These are phyloP conservation scores for Mucor mucedo DNA, from an alignment of 371 early-diverging fungal species.

Conservation along the genomic window DNA sequence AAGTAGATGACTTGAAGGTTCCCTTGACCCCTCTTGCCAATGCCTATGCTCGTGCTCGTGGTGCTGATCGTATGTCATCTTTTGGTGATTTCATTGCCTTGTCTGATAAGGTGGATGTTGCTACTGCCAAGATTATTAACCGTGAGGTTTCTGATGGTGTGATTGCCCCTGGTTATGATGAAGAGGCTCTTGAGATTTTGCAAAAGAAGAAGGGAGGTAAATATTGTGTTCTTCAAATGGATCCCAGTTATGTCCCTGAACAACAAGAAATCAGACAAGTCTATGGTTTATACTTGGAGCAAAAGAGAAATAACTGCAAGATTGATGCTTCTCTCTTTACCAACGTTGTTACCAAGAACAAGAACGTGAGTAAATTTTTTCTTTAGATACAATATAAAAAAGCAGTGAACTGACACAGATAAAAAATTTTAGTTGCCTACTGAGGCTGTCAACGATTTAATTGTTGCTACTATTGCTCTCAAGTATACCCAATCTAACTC, in stretches of 20 bases:
- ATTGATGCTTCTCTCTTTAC: conserved; percentile 78
- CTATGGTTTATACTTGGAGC: conserved; percentile 89
- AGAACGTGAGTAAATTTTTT: conserved; percentile 32
- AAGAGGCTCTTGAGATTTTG: conserved; percentile 89
- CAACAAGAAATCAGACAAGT: conserved; percentile 90
- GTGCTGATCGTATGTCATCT: conserved; percentile 97
- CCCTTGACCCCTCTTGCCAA: conserved; percentile 77
- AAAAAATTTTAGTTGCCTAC: conserved; percentile 57
- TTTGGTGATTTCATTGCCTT: conserved; percentile 98
- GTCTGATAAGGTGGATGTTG: conserved; percentile 85
- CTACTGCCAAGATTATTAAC: conserved; percentile 94
- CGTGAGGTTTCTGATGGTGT: conserved; percentile 97
- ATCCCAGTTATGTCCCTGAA: conserved; percentile 86
- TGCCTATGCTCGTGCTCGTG: conserved; percentile 91
- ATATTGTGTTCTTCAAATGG: conserved; percentile 94
- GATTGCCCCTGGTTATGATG: conserved; percentile 91
- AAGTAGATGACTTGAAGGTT: conserved; percentile 84
- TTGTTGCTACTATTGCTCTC: conserved; percentile 95
- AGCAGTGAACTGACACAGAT: too few species aligned
- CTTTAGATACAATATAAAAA: too few species aligned
- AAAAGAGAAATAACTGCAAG: conserved; percentile 85
- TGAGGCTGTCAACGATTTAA: conserved; percentile 80
- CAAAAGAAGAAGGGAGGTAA: conserved; percentile 96
- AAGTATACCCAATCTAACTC: conserved; percentile 99
- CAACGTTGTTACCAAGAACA: conserved; percentile 86